These are phyloP conservation scores for Flaveria floridana DNA, from an alignment of 140 eudicot species.

Conservation along the genomic window DNA sequence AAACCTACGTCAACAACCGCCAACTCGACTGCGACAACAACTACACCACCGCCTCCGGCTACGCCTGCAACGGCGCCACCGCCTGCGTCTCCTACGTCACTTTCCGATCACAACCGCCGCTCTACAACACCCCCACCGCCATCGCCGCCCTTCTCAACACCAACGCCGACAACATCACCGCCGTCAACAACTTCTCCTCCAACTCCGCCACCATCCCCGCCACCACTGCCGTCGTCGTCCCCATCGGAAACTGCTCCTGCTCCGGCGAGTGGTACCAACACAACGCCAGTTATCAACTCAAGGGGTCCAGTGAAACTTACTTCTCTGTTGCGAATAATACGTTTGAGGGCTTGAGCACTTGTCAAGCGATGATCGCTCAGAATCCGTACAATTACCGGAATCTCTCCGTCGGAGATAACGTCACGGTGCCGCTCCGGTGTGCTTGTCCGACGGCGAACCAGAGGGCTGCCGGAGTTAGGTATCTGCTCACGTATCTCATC, in stretches of 20 bases:
- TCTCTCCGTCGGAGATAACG: constrained; percentile 17
- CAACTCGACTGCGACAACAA: constrained; percentile 53
- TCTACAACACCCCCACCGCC: constrained; percentile 50
- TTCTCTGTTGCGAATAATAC: constrained; percentile 60
- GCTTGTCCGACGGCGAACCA: constrained; percentile 71
- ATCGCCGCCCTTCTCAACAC: constrained; percentile 55
- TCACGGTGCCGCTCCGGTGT: constrained; percentile 61
- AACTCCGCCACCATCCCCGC: constrained; percentile 38
- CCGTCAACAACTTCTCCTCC: constrained; percentile 54
- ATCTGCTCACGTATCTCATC: constrained; percentile 51
- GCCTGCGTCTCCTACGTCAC: constrained; percentile 68
- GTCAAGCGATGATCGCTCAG: constrained; percentile 61
- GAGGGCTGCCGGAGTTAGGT: constrained; percentile 44
- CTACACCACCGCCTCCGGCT: constrained; percentile 45
- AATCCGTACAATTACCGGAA: constrained; percentile 30
- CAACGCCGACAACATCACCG: constrained; percentile 41
- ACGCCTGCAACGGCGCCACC: constrained; percentile 47
- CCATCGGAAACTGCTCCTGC: constrained; percentile 57
- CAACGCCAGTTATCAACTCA: constrained; percentile 40
- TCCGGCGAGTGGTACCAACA: constrained; percentile 46
- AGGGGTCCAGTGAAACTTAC: constrained; percentile 36
- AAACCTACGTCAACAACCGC: constrained; percentile 56
- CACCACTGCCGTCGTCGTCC: constrained; percentile 52
- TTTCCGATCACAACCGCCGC: constrained; percentile 54
- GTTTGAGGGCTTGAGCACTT: constrained; percentile 65